These are phyloP conservation scores for Chionographis japonica DNA, from an alignment of 106 monocot genomes.

Conservation along the genomic window DNA sequence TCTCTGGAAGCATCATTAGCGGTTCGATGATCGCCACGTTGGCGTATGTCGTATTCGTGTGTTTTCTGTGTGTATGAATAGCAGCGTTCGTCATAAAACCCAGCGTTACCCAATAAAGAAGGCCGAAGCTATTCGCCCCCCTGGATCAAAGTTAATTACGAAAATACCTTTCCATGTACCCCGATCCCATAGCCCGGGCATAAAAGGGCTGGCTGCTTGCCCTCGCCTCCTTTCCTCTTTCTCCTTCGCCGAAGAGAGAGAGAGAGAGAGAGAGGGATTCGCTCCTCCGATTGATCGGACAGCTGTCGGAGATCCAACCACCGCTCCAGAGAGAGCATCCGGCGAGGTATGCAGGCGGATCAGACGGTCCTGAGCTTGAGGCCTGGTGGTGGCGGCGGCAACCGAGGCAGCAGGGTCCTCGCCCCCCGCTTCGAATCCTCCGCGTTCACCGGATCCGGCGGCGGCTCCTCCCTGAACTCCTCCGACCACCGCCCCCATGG, in stretches of 20 bases:
- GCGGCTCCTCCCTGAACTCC: conserved; percentile 11
- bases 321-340: not conserved
- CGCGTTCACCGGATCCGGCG: not conserved
- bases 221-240: conserved; percentile 1
- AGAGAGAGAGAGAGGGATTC: not conserved
- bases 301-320: not conserved
- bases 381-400: conserved; percentile 35
- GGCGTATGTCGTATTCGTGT: too few relatives aligned
- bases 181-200: too few relatives aligned
- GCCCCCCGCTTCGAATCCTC: conserved; percentile 23
- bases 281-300: not conserved
- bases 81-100: too few relatives aligned
- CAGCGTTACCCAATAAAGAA: too few relatives aligned
- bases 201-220: not conserved
- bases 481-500: conserved; percentile 44
- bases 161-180: too few relatives aligned
- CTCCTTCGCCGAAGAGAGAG: conserved; percentile 1
- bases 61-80: too few relatives aligned
- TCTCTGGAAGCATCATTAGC: too few relatives aligned
- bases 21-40: too few relatives aligned
- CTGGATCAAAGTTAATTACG: too few relatives aligned
- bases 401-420: conserved; percentile 20
- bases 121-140: too few relatives aligned
- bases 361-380: conserved; percentile 42
- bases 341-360: conserved; percentile 48